A percentile compares a stretch with the other conserved stretches of the same genome.
phyloP scores from a whole-genome alignment of 805 yeast species.

The Lachancea thermotolerans region DNA sequence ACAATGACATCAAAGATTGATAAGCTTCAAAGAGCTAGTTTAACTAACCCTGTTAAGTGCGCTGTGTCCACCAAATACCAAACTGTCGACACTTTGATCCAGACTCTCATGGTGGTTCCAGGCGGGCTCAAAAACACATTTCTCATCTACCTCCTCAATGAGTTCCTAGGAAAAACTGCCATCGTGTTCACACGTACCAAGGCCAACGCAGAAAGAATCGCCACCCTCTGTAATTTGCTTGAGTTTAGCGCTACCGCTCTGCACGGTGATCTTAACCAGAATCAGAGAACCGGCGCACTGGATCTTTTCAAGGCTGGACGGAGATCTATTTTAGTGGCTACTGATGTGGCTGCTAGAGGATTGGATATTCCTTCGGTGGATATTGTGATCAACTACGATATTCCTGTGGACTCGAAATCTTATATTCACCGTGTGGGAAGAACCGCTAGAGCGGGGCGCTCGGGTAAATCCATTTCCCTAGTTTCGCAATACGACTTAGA shows the following conservation, averaged over 20 bases:
- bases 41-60: constrained; percentile 81
- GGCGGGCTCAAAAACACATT: constrained; percentile 89
- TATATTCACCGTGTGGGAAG: constrained; percentile 97
- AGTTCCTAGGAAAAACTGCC: constrained; percentile 73
- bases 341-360: constrained; percentile 88
- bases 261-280: constrained; percentile 86
- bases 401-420: constrained; percentile 88
- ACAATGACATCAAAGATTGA: constrained; percentile 95
- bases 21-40: constrained; percentile 87
- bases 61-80: constrained; percentile 84
- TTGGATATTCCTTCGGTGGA: constrained; percentile 94
- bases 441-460: constrained; percentile 91
- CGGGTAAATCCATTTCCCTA: constrained; percentile 79
- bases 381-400: constrained; percentile 83
- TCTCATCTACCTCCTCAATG: constrained; percentile 75
- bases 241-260: constrained; percentile 89
- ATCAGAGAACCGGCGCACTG: constrained; percentile 76
- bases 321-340: constrained; percentile 64
- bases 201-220: constrained; percentile 89
- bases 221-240: constrained; percentile 67
- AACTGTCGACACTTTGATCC: constrained; percentile 90
- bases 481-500: constrained; percentile 95
- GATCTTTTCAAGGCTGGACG: constrained; percentile 73
- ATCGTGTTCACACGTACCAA: constrained; percentile 92
- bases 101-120: constrained; percentile 83